Evolutionary conservation across 1,284 basidiomycete species (phyloP), one percentile per base, ranked within the genome.

Genomic region (Papiliotrema laurentii): DNA sequence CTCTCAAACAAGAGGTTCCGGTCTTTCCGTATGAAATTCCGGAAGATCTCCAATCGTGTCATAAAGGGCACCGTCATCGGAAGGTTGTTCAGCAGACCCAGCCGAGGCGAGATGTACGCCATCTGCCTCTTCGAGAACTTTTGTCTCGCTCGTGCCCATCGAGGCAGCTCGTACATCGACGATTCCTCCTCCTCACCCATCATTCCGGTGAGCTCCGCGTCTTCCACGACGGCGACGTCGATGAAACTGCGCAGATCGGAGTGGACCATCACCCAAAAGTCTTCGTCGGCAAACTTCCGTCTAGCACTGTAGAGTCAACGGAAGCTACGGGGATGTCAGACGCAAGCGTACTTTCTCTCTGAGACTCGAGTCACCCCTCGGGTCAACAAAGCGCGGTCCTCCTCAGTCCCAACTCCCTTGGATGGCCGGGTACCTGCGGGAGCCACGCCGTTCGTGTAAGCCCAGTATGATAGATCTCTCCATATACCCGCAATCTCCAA

Each of bases 31-130:
- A 96, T 81, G 65, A 94, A 96, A 47, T 82, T 77, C 25, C 89
- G 80, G 74, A 97, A 97, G 40, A 97, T 91, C 38, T 84, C 80
- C 6, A 97, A 87, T 19, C 94, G 84, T 0, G 85, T 83, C 51
- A 88, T 85, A 72, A 98, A 98, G 0, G 93, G 94, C 50, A 98
- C 88, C 13, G 91, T 84, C 75, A 98, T 97, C 0, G 94, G 96
- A 45, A 97, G 88, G 69, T 97, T 93, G 76, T 97, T 91, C 45
- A 98, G 81, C 25, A 97, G 80, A 3, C 89, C 89, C 1, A 97
- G 80, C 3, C 91, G 83, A 0, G 93, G 94, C 5, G 87, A 87
- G 41, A 86, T 64, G 50, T 84, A 80, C 0, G 87, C 83, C 38
- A 88, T 71, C 56, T 89, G 83, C 7, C 86, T 83, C 59, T 86